Percentiles rank a stretch among this genome's conserved stretches.
Evolutionary conservation across 495 filamentous ascomycete genomes (phyloP).

Genomic region (Acidiella bohemica): DNA sequence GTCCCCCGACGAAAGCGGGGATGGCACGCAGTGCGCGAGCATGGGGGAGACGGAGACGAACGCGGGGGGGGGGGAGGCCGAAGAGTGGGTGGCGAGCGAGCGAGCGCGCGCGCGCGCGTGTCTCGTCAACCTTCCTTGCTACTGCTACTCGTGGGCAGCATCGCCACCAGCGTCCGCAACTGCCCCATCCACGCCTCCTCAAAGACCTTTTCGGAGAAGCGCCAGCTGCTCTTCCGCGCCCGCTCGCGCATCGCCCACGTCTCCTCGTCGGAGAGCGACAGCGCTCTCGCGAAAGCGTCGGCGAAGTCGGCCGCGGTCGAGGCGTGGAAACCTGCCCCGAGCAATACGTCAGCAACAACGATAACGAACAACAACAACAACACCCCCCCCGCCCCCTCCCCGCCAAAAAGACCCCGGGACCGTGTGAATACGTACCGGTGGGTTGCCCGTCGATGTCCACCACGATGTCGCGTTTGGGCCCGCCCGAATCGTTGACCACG

Average conservation of each 20-base stretch:
- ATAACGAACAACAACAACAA: no score
- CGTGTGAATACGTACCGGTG: conserved; percentile 39
- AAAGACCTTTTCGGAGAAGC: conserved; percentile 86
- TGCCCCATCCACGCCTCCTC: conserved; percentile 56
- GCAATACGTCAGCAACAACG: neutral
- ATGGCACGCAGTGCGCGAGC: no score
- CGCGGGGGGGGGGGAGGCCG: no score
- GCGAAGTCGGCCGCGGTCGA: conserved; percentile 65
- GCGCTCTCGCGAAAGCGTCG: conserved; percentile 57
- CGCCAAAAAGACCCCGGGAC: no score
- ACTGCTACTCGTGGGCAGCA: no score
- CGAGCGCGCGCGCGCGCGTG: no score
- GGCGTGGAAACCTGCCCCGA: conserved; percentile 60
- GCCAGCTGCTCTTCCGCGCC: conserved; percentile 57
- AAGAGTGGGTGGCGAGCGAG: no score
- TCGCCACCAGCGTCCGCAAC: conserved; percentile 63
- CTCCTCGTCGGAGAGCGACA: conserved; percentile 52
- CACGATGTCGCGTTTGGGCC: conserved; percentile 87
- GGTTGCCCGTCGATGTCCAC: conserved; percentile 58
- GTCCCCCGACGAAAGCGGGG: no score
- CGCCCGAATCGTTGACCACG: conserved; percentile 84
- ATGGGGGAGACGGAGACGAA: no score
- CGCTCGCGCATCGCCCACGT: conserved; percentile 56
- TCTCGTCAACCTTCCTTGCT: no score
- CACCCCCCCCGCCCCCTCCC: no score